Percentiles rank a stretch among this genome's conserved stretches.
These are phyloP conservation scores for Nicotiana noctiflora DNA, from an alignment of 257 asterid genomes.

Conservation along the genomic window DNA sequence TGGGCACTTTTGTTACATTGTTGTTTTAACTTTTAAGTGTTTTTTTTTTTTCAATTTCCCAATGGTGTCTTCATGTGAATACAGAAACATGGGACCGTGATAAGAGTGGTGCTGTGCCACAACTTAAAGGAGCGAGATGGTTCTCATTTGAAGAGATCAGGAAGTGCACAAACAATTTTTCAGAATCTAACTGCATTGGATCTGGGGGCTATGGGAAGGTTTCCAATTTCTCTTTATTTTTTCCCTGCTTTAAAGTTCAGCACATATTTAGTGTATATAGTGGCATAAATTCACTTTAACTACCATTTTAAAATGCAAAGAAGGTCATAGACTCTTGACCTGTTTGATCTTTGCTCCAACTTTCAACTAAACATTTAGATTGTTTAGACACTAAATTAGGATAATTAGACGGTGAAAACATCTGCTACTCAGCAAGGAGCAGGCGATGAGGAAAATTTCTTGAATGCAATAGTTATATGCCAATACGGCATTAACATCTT, in stretches of 20 bases:
- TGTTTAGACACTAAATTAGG: background rate
- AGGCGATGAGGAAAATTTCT: background rate
- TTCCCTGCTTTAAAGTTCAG: constrained; percentile 1
- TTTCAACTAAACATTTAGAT: background rate
- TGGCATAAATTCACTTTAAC: background rate
- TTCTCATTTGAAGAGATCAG: constrained; percentile 69
- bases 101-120: constrained; percentile 37
- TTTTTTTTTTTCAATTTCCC: too few relatives aligned
- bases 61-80: too few relatives aligned
- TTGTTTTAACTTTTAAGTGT: too few relatives aligned
- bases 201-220: constrained; percentile 92
- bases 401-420: background rate
- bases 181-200: constrained; percentile 73
- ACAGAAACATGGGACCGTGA: too few relatives aligned
- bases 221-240: background rate
- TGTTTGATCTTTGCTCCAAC: background rate
- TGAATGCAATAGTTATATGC: background rate
- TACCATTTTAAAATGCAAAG: background rate
- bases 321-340: background rate
- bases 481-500: background rate
- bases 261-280: background rate
- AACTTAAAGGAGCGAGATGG: constrained; percentile 81
- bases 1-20: too few relatives aligned
- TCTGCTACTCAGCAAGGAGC: background rate
- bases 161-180: constrained; percentile 56